These are phyloP conservation scores for Aquilaria malaccensis DNA, from an alignment of 345 rosid genomes.

Conservation along the genomic window DNA sequence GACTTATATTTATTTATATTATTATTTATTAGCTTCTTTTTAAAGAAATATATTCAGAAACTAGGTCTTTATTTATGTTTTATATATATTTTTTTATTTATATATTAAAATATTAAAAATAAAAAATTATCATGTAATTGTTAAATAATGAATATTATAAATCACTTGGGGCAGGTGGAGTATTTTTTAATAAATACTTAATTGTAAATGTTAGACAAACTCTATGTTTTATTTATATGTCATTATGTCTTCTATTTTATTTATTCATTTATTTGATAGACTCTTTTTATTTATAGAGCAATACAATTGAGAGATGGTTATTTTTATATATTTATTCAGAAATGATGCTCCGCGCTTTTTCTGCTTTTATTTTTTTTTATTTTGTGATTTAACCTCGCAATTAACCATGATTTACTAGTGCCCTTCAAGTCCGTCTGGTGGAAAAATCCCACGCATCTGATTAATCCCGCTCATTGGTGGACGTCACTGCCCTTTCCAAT, in stretches of 20 bases:
- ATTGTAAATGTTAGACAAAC: too few relatives aligned
- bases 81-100: too few relatives aligned
- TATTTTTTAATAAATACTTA: too few relatives aligned
- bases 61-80: too few relatives aligned
- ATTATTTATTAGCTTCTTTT: too few relatives aligned
- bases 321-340: neutral
- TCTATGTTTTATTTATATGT: too few relatives aligned
- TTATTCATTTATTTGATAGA: neutral
- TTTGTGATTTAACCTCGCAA: constrained; percentile 39
- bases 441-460: constrained; percentile 7
- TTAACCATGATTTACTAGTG: constrained; percentile 36
- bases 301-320: neutral
- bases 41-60: too few relatives aligned
- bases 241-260: neutral
- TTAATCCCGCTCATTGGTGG: constrained; percentile 29
- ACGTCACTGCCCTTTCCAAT: constrained; percentile 30
- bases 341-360: constrained; percentile 22
- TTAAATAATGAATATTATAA: too few relatives aligned
- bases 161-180: too few relatives aligned
- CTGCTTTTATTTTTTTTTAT: neutral
- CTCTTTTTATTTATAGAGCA: neutral
- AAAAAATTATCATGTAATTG: too few relatives aligned
- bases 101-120: too few relatives aligned
- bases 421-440: constrained; percentile 39
- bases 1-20: too few relatives aligned